Base-by-base conservation (phyloP, 2,329 filamentous ascomycete species). In the Ophiostoma tasmaniense region DNA sequence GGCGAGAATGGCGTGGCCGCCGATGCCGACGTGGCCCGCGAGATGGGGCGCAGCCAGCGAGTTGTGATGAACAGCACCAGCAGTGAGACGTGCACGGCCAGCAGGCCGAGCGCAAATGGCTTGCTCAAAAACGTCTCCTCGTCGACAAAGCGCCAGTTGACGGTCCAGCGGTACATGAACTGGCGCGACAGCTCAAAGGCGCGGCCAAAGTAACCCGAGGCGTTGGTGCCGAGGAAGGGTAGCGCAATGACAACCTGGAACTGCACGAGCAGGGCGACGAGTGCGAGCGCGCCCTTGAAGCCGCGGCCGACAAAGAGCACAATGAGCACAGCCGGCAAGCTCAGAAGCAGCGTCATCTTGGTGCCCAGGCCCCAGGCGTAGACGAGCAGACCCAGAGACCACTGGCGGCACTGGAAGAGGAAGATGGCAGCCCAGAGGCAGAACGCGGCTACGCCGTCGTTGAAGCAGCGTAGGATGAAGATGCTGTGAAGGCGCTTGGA, bases 141-240 rank as follows among this genome's bases (percentile, higher is more conserved):
- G 20, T 90, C 89, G n/a, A 97, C 80, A 77, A 98, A 98, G 68
- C 93, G 88, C 95, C 95, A 99, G 79, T 99, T 99, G 73, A 99
- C 95, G 0, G 95, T 99, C 95, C 95, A 99, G 79, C 94, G 93
- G 83, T 94, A 98, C 74, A 97, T 84, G 80, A 99, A 99, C 74
- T 92, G 88, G 68, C 95, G 85, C 64, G 91, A 93, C 70, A 99
- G 84, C 80, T 99, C 93, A 76, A 99, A 99, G 0, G 95, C 93
- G 72, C 90, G 85, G 64, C 86, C 85, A 22, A 96, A 76, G 77
- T 99, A 99, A 35, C 89, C 91, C 70, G 79, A 78, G 25, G 88
- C 79, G 73, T 92, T 90, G 55, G 80, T 81, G 11, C 83, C 77
- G 28, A 91, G 77, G 79, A 97, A 98, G 0, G 93, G 92, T 61